phyloP scores from a whole-genome alignment of 2,329 filamentous ascomycete species.

The Hypoxylon sp. region DNA sequence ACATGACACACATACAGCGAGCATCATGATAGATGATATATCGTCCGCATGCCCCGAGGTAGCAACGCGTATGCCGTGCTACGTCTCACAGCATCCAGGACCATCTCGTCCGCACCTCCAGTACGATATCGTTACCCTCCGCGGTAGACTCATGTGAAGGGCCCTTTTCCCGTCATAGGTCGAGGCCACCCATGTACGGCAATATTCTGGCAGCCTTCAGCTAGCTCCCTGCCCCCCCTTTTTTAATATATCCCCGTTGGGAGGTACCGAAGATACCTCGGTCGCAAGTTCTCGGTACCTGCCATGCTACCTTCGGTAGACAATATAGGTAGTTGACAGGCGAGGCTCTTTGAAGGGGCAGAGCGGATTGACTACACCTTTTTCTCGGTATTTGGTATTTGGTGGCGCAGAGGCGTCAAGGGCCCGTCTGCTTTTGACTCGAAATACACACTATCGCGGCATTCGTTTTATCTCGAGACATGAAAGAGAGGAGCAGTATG shows the following conservation, averaged over 20 bases:
- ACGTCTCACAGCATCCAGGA: constrained; percentile 23
- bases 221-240: not conserved
- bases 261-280: not conserved
- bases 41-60: constrained; percentile 3
- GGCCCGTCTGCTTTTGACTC: too few relatives aligned
- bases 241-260: not conserved
- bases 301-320: not conserved
- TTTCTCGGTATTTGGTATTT: not conserved
- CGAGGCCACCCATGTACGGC: not conserved
- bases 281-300: not conserved
- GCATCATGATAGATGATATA: constrained; percentile 17
- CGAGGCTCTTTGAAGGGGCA: not conserved
- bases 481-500: too few relatives aligned
- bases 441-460: too few relatives aligned
- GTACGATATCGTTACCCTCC: not conserved
- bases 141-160: constrained; percentile 2
- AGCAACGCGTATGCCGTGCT: constrained; percentile 21
- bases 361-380: not conserved
- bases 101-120: constrained; percentile 8
- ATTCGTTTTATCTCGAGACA: too few relatives aligned
- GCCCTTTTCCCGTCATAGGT: not conserved
- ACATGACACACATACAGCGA: not conserved
- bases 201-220: not conserved
- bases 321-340: not conserved
- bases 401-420: too few relatives aligned